A percentile compares a stretch with the other conserved stretches of the same genome.
These are phyloP conservation scores for Rhizophora mangle DNA, from an alignment of 345 rosid genomes.

Conservation along the genomic window DNA sequence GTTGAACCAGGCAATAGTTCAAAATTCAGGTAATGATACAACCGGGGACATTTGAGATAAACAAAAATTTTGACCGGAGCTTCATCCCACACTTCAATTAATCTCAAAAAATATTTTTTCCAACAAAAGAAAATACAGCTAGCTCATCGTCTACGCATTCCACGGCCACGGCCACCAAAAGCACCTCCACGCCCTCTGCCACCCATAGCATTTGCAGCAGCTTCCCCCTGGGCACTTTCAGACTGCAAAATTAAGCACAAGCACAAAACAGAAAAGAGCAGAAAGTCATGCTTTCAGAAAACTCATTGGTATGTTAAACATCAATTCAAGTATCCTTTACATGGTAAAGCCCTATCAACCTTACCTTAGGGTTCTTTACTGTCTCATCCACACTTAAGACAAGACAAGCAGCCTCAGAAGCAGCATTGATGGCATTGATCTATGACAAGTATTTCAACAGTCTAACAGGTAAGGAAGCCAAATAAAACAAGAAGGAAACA, in stretches of 20 bases:
- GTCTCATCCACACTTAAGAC: slow-evolving; percentile 96
- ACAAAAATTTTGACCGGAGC: no score
- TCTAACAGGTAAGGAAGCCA: background rate
- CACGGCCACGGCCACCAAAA: slow-evolving; percentile 89
- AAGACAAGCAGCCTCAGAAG: slow-evolving; percentile 99
- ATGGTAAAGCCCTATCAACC: background rate
- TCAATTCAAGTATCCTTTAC: background rate
- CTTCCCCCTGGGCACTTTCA: slow-evolving; percentile 98
- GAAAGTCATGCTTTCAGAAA: background rate
- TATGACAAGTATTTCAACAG: slow-evolving; percentile 26
- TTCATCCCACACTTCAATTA: no score
- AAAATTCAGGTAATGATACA: no score
- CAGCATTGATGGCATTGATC: slow-evolving; percentile 98
- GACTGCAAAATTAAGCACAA: slow-evolving; percentile 49
- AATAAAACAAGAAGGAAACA: background rate
- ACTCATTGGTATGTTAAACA: background rate
- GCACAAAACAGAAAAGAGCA: background rate
- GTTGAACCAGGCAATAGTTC: no score
- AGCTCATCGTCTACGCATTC: slow-evolving; percentile 89
- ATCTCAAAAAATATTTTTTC: background rate
- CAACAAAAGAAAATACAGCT: background rate
- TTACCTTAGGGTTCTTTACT: slow-evolving; percentile 97
- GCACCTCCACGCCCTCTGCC: slow-evolving; percentile 82
- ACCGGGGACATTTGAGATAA: no score
- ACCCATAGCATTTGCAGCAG: slow-evolving; percentile 85